Base-by-base conservation (phyloP, 108 stramenopile genomes). In the Cyclotella cryptica region DNA sequence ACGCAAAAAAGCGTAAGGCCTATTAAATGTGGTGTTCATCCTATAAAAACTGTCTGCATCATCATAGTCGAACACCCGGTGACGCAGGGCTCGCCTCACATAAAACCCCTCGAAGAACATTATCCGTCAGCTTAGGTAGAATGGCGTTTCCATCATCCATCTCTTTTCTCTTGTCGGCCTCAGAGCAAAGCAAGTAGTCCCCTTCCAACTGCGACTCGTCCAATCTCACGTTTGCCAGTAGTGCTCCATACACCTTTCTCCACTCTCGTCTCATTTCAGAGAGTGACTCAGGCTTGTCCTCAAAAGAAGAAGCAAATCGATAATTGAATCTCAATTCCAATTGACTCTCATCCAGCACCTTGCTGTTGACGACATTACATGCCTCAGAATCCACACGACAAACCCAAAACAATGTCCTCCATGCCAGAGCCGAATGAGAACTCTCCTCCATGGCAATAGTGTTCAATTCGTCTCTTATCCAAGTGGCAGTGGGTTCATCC, bases 391-490 rank as follows among this genome's bases (percentile, higher is more conserved):
- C 83, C 1, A 74, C 49, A 18, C 46, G 40, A 62, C 87, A 88
- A n/a, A 85, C 66, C 87, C 87, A 88, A 27, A 47, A 55, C 22
- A 88, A 53, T 2, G 87, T 88, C 5, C 83, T 69, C 87, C 87
- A 88, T 3, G 87, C 87, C 64, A 88, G 64, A 4, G 79, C 83
- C 14, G 87, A 69, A 46, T 88, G 87, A 42, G n/a, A 49, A 19
- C 79, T 45, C 41, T 88, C 87, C 40, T 88, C 87, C 71, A 80
- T 27, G 15, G 85, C 83, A 67, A 88, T 86, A 7, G 51, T 70
- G n/a, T 57, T 63, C 52, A 88, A 49, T 45, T 78, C 67, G 24
- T 77, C 62, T 42, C 62, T 61, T 14, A 88, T 70, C 72, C 58
- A 75, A 43, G 60, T 21, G 7, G 71, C 44, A 27, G 69, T 75